Evolutionary conservation across 2,329 filamentous ascomycete genomes (phyloP).

Genomic region (Xylariaceae sp.): DNA sequence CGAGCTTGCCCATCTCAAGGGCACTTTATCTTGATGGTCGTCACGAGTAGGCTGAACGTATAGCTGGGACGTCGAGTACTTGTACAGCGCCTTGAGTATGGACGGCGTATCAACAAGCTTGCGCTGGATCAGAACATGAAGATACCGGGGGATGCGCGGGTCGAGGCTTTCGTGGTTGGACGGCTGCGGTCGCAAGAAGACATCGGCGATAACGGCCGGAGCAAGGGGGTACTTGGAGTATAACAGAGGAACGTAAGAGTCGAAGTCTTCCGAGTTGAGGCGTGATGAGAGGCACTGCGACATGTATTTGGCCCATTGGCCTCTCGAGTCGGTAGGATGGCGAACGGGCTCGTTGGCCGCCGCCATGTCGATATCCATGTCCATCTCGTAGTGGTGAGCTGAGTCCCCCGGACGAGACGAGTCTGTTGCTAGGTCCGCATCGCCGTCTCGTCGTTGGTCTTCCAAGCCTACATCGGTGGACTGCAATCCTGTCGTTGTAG

Average conservation of each 20-base stretch:
- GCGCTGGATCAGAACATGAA: constrained; percentile 59
- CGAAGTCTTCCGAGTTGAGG: constrained; percentile 60
- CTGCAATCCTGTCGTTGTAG: no score
- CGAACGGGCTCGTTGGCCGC: constrained; percentile 3
- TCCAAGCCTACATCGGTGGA: no score
- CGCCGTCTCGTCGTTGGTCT: no score
- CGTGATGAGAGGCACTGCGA: constrained; percentile 56
- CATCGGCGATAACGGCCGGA: constrained; percentile 58
- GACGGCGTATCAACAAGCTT: constrained; percentile 60
- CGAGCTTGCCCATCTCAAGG: constrained; percentile 59
- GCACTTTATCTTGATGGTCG: constrained; percentile 27
- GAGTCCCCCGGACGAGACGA: no score
- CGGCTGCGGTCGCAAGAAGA: constrained; percentile 62
- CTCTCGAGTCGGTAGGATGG: constrained; percentile 34
- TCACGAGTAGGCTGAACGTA: constrained; percentile 38
- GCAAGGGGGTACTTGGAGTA: constrained; percentile 58
- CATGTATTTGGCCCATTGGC: constrained; percentile 59
- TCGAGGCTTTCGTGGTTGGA: constrained; percentile 59
- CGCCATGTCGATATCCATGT: constrained; percentile 30
- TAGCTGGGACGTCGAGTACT: constrained; percentile 60
- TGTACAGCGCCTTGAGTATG: constrained; percentile 61
- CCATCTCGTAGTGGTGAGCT: no score
- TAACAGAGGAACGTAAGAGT: constrained; percentile 55
- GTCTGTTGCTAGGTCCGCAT: no score
- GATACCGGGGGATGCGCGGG: constrained; percentile 63